A percentile compares a stretch with the other conserved stretches of the same genome.
These are phyloP conservation scores for Gossypium davidsonii DNA, from an alignment of 441 rosid species.

Conservation along the genomic window DNA sequence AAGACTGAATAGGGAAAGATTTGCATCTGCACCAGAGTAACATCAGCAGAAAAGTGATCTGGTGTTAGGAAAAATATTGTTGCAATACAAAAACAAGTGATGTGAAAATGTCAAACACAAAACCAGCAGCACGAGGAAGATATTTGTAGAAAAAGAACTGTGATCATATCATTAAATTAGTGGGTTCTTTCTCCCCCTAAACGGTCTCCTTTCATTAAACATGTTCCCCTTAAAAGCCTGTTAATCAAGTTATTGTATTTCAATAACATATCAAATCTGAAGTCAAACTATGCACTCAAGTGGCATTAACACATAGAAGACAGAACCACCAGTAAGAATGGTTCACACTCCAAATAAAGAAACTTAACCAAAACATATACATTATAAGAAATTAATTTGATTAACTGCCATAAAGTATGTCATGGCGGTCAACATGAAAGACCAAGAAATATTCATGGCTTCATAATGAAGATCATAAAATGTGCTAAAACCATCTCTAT, in stretches of 20 bases:
- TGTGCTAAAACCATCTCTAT: background rate
- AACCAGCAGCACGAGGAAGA: background rate
- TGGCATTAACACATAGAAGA: background rate
- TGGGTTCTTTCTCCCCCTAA: background rate
- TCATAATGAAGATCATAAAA: background rate
- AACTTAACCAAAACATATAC: background rate
- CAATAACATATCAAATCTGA: background rate
- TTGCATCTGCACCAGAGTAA: constrained; percentile 45
- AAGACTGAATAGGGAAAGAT: constrained; percentile 74
- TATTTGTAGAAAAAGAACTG: background rate
- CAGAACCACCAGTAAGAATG: background rate
- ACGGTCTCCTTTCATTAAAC: background rate
- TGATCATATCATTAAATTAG: background rate
- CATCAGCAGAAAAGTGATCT: constrained; percentile 5
- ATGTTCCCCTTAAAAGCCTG: background rate
- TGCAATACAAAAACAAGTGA: background rate
- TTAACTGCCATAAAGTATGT: background rate
- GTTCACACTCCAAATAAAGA: background rate
- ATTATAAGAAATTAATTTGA: background rate
- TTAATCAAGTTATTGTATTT: background rate
- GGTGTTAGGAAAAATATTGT: background rate
- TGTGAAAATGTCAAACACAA: background rate
- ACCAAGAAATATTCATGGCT: background rate
- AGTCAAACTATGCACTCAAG: background rate
- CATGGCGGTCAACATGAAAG: background rate